Conservation (phyloP, 768 basidiomycete species). For the Lentinula edodes region DNA sequence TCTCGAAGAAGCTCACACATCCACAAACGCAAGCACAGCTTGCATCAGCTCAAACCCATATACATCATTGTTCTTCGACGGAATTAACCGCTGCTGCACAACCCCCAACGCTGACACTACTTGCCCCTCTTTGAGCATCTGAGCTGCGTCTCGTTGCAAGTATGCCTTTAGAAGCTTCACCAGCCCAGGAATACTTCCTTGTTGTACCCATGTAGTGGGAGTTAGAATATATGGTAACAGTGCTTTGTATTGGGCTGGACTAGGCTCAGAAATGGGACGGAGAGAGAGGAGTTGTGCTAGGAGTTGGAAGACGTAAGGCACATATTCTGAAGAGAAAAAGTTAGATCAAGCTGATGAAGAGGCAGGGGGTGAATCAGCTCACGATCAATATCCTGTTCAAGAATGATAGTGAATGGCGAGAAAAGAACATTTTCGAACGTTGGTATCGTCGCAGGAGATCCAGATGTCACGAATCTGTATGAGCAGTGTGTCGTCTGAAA, state of each 20-base stretch:
- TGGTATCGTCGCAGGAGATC: slow-evolving; percentile 57
- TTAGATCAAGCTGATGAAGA: not conserved
- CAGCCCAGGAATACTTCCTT: slow-evolving; percentile 91
- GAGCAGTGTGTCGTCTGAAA: not conserved
- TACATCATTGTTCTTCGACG: slow-evolving; percentile 79
- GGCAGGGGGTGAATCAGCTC: slow-evolving; percentile 17
- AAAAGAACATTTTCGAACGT: slow-evolving; percentile 81
- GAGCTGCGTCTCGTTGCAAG: slow-evolving; percentile 59
- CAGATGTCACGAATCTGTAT: slow-evolving; percentile 73
- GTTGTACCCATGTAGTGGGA: slow-evolving; percentile 85
- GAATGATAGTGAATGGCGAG: slow-evolving; percentile 79
- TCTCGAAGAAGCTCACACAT: slow-evolving; percentile 54
- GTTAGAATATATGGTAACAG: slow-evolving; percentile 81
- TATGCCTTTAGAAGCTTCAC: slow-evolving; percentile 85
- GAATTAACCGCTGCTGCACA: slow-evolving; percentile 84
- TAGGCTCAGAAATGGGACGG: slow-evolving; percentile 21
- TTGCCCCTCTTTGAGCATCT: slow-evolving; percentile 69
- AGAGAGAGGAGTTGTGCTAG: slow-evolving; percentile 75
- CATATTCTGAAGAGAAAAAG: slow-evolving; percentile 63
- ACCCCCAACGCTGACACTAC: slow-evolving; percentile 78
- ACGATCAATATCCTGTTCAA: slow-evolving; percentile 94
- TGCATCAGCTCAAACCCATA: slow-evolving; percentile 92
- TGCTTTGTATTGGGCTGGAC: slow-evolving; percentile 74
- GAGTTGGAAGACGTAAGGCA: slow-evolving; percentile 96
- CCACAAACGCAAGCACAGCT: slow-evolving; percentile 63